phyloP scores from a whole-genome alignment of 2,329 filamentous ascomycete genomes.

The Pseudogymnoascus sp. region DNA sequence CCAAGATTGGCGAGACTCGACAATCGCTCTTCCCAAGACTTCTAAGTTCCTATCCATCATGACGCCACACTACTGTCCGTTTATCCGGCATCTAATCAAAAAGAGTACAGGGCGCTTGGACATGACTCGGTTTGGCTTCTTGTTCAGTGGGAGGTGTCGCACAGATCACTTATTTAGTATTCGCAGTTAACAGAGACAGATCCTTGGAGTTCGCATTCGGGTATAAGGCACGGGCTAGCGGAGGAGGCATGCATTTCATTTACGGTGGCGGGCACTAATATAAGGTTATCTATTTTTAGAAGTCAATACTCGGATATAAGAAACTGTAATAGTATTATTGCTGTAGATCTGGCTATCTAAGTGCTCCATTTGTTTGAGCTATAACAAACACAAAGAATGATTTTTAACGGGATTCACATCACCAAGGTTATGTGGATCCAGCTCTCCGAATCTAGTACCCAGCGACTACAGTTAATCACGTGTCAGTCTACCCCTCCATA shows the following conservation, averaged over 20 bases:
- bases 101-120: not conserved
- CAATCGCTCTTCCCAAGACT: not conserved
- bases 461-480: not conserved
- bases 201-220: not conserved
- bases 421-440: not conserved
- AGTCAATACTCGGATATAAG: not conserved
- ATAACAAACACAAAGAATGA: not conserved
- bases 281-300: not conserved
- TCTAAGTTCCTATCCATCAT: not conserved
- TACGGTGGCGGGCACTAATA: not conserved
- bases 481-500: not conserved
- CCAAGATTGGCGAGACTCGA: not conserved
- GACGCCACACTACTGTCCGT: not conserved
- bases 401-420: not conserved
- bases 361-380: not conserved
- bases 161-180: not conserved
- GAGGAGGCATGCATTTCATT: not conserved
- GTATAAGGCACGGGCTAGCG: not conserved
- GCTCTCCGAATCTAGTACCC: not conserved
- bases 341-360: not conserved
- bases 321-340: not conserved
- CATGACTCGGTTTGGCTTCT: not conserved
- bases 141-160: not conserved
- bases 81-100: not conserved
- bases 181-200: not conserved